phyloP scores from a whole-genome alignment of 495 filamentous ascomycete genomes.

The Xylaria palmicola region DNA sequence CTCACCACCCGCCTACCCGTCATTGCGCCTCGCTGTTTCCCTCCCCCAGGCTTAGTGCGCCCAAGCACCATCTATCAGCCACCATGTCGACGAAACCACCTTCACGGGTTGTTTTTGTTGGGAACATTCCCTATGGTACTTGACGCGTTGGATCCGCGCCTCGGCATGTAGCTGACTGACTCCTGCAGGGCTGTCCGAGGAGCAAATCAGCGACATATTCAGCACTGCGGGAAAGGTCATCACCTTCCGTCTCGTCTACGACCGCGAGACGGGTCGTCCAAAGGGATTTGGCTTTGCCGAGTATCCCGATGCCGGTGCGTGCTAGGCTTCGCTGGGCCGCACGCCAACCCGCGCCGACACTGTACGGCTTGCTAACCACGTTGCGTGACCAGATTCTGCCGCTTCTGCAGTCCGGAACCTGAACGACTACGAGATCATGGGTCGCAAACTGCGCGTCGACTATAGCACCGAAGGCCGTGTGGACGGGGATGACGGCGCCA shows the following conservation, averaged over 20 bases:
- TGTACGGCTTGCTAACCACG: constrained; percentile 14
- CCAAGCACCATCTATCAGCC: constrained; percentile 3
- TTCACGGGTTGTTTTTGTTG: constrained; percentile 71
- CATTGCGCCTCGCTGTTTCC: neutral
- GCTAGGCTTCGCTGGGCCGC: neutral
- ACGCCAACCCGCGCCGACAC: neutral
- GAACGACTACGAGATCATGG: constrained; percentile 95
- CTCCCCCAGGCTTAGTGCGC: neutral
- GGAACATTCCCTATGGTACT: constrained; percentile 75
- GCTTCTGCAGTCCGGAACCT: constrained; percentile 94
- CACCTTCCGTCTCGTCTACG: constrained; percentile 93
- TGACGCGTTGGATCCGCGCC: neutral
- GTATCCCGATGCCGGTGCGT: constrained; percentile 70
- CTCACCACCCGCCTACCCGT: neutral
- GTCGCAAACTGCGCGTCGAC: constrained; percentile 88
- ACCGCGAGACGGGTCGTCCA: constrained; percentile 89
- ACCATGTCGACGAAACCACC: constrained; percentile 54
- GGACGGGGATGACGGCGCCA: constrained; percentile 57
- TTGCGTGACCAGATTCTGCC: constrained; percentile 66
- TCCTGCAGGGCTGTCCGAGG: constrained; percentile 79
- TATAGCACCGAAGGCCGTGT: constrained; percentile 89
- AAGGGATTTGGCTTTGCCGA: constrained; percentile 98
- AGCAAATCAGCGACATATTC: constrained; percentile 90
- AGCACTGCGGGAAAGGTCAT: constrained; percentile 81
- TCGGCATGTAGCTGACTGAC: neutral